Conservation (phyloP, 2,329 filamentous ascomycete species). For the Canariomyces notabilis region DNA sequence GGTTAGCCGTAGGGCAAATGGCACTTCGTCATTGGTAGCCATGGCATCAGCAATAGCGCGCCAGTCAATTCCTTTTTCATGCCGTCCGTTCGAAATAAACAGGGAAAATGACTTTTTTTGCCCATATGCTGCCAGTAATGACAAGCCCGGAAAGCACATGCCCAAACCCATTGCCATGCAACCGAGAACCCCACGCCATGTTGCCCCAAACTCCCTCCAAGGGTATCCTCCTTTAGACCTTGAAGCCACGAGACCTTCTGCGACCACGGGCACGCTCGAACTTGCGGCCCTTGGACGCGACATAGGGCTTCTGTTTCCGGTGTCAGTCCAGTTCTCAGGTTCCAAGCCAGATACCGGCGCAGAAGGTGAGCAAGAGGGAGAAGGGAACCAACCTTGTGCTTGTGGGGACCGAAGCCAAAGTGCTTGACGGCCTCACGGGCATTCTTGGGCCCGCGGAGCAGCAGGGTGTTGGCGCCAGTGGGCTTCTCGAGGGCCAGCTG, state of each 20-base stretch:
- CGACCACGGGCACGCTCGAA: slow-evolving; percentile 99
- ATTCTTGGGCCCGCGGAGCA: slow-evolving; percentile 98
- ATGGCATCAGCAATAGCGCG: slow-evolving; percentile 7
- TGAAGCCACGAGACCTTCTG: slow-evolving; percentile 98
- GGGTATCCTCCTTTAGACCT: slow-evolving; percentile 68
- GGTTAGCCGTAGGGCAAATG: slow-evolving; percentile 6
- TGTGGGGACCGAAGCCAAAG: slow-evolving; percentile 97
- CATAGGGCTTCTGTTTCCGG: slow-evolving; percentile 74
- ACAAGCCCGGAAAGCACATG: slow-evolving; percentile 19
- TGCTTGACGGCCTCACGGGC: slow-evolving; percentile 96
- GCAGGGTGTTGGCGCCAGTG: slow-evolving; percentile 93
- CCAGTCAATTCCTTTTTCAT: slow-evolving; percentile 19
- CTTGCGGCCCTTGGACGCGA: slow-evolving; percentile 99
- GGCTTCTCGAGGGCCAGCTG: slow-evolving; percentile 94
- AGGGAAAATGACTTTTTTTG: slow-evolving; percentile 20
- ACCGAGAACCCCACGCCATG: slow-evolving; percentile 20
- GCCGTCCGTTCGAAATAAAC: slow-evolving; percentile 13
- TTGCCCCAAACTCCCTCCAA: slow-evolving; percentile 20
- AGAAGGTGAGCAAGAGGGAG: neutral
- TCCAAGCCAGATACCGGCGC: accelerated
- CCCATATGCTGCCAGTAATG: slow-evolving; percentile 19
- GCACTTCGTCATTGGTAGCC: slow-evolving; percentile 18
- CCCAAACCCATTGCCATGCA: slow-evolving; percentile 21
- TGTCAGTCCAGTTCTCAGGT: slow-evolving; percentile 32
- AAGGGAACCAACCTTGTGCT: slow-evolving; percentile 72